Base-by-base conservation (phyloP, 106 monocot species). In the Platanthera guangdongensis region DNA sequence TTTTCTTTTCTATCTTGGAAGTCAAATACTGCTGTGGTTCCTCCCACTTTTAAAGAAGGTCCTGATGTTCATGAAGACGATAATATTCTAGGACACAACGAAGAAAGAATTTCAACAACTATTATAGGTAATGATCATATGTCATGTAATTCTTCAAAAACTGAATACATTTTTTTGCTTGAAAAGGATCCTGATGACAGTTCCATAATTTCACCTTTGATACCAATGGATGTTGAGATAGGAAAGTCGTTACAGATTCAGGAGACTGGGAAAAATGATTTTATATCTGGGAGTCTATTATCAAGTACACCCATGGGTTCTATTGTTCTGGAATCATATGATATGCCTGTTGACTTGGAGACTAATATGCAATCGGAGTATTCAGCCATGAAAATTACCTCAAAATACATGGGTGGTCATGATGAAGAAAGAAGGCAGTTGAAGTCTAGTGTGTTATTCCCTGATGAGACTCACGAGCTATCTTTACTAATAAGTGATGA, bases 391-490 rank as follows among this genome's bases (percentile, higher is more conserved):
- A 22, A 72, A 51, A 11, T 19, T 72, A 22, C 51, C 51, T 16
- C 16, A 46, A 47, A 48, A 16, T 57, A 51, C 15, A 62, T 71
- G 67, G 57, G 63, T 18, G 80, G 28, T 15, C 18, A 64, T 51
- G 50, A 19, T 52, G 54, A 73, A 72, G 65, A 30, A 47, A 7
- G 50, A 51, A 49, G 46, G 72, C 50, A 32, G 70, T 52, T 57
- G 74, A 79, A 81, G 54, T 30, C 55, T 75, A 32, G 53, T n/a
- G 14, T 73, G 21, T 30, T 63, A 52, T 74, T 65, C 13, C 45
- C 49, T 75, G 64, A 75, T 57, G 69, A 51, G 22, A 3, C 19
- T 51, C 51, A 72, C 50, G 14, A 51, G 49, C 21, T 50, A 72
- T 21, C 18, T 51, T 72, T 51, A 51, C 12, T 21, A 50, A n/a